These are phyloP conservation scores for Schizophyllum commune DNA, from an alignment of 1,284 basidiomycete species.

Conservation along the genomic window DNA sequence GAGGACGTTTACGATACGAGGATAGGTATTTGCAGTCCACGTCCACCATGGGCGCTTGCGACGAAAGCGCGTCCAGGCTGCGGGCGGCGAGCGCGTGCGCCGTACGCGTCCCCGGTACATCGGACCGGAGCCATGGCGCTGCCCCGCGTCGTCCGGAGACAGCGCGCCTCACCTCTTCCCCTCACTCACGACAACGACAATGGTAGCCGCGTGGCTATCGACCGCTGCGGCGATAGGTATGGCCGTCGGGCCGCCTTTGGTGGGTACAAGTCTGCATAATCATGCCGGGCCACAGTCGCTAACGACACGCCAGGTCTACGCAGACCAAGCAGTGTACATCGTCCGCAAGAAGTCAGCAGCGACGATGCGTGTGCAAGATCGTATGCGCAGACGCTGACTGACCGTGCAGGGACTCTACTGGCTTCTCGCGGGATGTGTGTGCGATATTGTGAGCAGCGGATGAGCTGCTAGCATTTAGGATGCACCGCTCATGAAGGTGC, in stretches of 20 bases:
- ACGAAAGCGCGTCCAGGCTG: too few species aligned
- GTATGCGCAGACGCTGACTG: conserved; percentile 4
- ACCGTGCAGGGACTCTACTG: conserved; percentile 62
- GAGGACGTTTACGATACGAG: too few species aligned
- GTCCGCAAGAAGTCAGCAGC: conserved; percentile 52
- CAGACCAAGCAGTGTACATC: conserved; percentile 70
- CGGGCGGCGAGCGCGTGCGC: too few species aligned
- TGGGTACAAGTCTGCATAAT: conserved; percentile 18
- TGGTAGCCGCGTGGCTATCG: conserved; percentile 41
- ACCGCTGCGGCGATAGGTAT: conserved; percentile 55
- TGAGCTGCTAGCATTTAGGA: conserved; percentile 5
- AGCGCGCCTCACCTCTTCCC: too few species aligned
- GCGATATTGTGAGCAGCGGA: conserved; percentile 54
- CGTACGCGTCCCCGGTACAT: too few species aligned
- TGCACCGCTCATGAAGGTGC: conserved; percentile 1
- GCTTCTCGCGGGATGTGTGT: conserved; percentile 79
- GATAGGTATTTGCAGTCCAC: too few species aligned
- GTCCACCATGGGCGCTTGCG: too few species aligned
- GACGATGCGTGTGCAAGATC: neutral
- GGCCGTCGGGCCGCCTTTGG: conserved; percentile 68
- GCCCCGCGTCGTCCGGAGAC: too few species aligned
- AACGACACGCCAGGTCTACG: conserved; percentile 46
- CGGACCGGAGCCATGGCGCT: too few species aligned
- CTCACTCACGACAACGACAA: neutral
- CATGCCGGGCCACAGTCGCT: neutral